Conservation (phyloP, 1,284 basidiomycete genomes). For the Anthracocystis setariae region DNA sequence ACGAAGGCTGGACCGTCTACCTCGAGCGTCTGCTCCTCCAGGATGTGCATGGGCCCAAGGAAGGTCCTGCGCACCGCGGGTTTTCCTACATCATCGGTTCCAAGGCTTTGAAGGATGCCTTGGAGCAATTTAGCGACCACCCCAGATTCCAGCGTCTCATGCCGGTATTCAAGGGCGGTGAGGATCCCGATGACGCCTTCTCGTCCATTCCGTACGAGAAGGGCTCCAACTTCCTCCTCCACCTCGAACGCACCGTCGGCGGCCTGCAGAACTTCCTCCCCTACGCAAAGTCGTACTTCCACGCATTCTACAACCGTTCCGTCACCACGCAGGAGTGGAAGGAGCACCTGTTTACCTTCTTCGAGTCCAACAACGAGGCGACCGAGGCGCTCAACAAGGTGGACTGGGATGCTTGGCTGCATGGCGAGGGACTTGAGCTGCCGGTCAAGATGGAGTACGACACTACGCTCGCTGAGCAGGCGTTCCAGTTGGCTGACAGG, state of each 20-base stretch:
- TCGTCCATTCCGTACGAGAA: constrained; percentile 79
- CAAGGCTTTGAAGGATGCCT: constrained; percentile 78
- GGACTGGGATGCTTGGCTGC: constrained; percentile 81
- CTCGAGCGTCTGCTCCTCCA: constrained; percentile 85
- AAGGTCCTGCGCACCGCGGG: constrained; percentile 77
- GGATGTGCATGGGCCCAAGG: constrained; percentile 74
- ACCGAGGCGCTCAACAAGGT: constrained; percentile 73
- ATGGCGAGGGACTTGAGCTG: constrained; percentile 80
- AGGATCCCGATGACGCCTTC: constrained; percentile 72
- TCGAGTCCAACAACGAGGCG: constrained; percentile 71
- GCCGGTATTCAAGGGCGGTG: constrained; percentile 82
- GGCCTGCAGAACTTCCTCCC: constrained; percentile 77
- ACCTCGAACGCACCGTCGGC: constrained; percentile 79
- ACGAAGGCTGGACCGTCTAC: constrained; percentile 86
- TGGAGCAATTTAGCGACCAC: constrained; percentile 70
- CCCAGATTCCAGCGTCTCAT: constrained; percentile 86
- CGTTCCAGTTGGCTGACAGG: constrained; percentile 75
- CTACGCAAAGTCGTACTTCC: constrained; percentile 78
- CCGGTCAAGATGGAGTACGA: constrained; percentile 87
- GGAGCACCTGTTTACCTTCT: constrained; percentile 83
- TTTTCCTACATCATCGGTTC: constrained; percentile 82
- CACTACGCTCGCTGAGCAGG: constrained; percentile 77
- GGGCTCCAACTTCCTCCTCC: constrained; percentile 77
- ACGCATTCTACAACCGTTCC: constrained; percentile 74
- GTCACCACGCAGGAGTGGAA: constrained; percentile 91